phyloP scores from a whole-genome alignment of 345 rosid species.

The Cardiospermum halicacabum region DNA sequence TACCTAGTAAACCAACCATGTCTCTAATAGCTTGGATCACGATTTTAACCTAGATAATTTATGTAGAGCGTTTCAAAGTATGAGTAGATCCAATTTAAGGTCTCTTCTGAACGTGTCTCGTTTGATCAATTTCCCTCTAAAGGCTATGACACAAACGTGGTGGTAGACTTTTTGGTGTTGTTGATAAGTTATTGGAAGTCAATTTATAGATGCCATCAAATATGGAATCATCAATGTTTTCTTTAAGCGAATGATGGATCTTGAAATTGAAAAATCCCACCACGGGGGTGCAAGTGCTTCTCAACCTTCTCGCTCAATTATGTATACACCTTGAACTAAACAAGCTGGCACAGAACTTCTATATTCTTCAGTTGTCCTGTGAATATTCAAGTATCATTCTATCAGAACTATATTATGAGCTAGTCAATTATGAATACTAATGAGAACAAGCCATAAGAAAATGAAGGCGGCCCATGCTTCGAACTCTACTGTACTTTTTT shows the following conservation, averaged over 20 bases:
- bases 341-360: constrained; percentile 68
- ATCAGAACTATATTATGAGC: too few relatives aligned
- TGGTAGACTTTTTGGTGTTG: constrained; percentile 25
- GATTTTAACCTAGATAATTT: constrained; percentile 60
- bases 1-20: constrained; percentile 57
- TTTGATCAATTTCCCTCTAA: constrained; percentile 76
- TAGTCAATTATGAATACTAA: too few relatives aligned
- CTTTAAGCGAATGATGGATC: constrained; percentile 51
- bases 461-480: too few relatives aligned
- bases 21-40: constrained; percentile 71
- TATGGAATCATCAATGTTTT: constrained; percentile 62
- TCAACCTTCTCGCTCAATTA: constrained; percentile 83
- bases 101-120: constrained; percentile 59
- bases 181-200: too few relatives aligned
- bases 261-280: constrained; percentile 78
- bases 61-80: constrained; percentile 64
- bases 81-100: constrained; percentile 51
- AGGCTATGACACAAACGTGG: constrained; percentile 68
- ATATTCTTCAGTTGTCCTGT: too few relatives aligned
- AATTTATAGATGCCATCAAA: constrained; percentile 82
- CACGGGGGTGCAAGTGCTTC: constrained; percentile 69
- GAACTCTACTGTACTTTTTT: too few relatives aligned
- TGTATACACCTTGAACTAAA: constrained; percentile 76
- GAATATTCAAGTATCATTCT: too few relatives aligned
- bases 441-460: too few relatives aligned